Base-by-base conservation (phyloP, 2,329 filamentous ascomycete genomes). In the Dactylellina sp. region DNA sequence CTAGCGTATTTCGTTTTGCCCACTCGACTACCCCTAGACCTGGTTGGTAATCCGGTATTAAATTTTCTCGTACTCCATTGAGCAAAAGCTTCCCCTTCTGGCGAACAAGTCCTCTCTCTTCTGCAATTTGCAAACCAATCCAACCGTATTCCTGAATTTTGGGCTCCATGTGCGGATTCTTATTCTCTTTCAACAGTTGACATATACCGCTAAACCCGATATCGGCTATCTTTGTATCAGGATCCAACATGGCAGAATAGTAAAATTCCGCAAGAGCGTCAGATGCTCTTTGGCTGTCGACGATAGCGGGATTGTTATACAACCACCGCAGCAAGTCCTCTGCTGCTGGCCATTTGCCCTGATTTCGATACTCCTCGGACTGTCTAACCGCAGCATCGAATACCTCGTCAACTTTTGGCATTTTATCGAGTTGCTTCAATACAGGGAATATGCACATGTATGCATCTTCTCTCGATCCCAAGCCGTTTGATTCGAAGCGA, bases 391-490 rank as follows among this genome's bases (percentile, higher is more conserved):
- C 52, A 1, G 66, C 66, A 4, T 64, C 44, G 7, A 71, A 49
- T 0, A 64, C 52, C 14, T 59, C 52, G 46, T 63, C 47, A 18
- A 72, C 18, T 12, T 40, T 37, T 12, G 68, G 60, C 60, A 72
- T 52, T 39, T 53, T 72, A 9, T 55, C 37, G 7, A 64, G 46
- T 7, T 49, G 52, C 7, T 60, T 78, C 3, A 80, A 70, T 0
- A 79, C 77, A 28, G 79, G 79, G 32, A 80, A 77, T 24, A 80
- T 79, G 63, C 76, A 75, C 59, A 78, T 66, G 46, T 79, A 80
- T 12, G 78, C 66, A 18, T 80, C 76, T 24, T 77, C 75, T 5
- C 77, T 39, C 14, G 56, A 77, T 0, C 76, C 76, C 3, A 80
- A 53, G 1, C 78, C 78, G 2, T 75, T 77, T 28, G 22, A 72